phyloP scores from a whole-genome alignment of 2,329 filamentous ascomycete genomes.

The Epichloe bromicola region DNA sequence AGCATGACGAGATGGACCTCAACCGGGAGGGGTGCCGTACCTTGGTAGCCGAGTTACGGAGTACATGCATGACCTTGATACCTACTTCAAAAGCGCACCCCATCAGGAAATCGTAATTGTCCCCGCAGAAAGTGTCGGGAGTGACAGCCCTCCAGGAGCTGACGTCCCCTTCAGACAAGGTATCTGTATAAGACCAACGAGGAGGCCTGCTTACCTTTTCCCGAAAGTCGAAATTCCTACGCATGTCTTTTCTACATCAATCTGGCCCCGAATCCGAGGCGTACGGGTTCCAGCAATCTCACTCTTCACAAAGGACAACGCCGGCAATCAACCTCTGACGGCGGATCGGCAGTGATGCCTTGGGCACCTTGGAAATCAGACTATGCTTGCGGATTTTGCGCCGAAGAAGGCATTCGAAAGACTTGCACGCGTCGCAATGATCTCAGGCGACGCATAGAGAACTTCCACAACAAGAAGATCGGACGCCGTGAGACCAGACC shows the following conservation, averaged over 20 bases:
- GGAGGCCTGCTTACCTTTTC: too few species aligned
- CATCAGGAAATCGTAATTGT: not conserved
- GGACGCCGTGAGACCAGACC: too few species aligned
- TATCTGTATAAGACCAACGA: too few species aligned
- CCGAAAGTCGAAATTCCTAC: too few species aligned
- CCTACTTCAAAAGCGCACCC: not conserved
- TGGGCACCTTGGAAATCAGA: slow-evolving; percentile 12
- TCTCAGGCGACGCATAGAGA: slow-evolving; percentile 34
- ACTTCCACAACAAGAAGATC: slow-evolving; percentile 28
- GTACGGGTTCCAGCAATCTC: not conserved
- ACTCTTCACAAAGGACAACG: not conserved
- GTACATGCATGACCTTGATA: not conserved
- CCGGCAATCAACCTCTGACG: not conserved
- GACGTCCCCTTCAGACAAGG: too few species aligned
- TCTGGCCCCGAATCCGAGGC: not conserved
- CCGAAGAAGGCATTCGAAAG: slow-evolving; percentile 16
- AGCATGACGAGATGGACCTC: too few species aligned
- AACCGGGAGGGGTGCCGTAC: too few species aligned
- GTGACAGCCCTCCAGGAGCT: not conserved
- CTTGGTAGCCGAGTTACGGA: too few species aligned
- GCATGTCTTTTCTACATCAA: not conserved
- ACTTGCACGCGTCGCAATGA: slow-evolving; percentile 21
- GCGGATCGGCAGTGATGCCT: not conserved
- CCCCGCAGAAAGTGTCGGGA: not conserved
- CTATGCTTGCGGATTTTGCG: slow-evolving; percentile 19